Percentiles rank a stretch among this genome's conserved stretches.
Evolutionary conservation across 2,329 filamentous ascomycete species (phyloP).

Genomic region (Allantophomopsis cytisporea): DNA sequence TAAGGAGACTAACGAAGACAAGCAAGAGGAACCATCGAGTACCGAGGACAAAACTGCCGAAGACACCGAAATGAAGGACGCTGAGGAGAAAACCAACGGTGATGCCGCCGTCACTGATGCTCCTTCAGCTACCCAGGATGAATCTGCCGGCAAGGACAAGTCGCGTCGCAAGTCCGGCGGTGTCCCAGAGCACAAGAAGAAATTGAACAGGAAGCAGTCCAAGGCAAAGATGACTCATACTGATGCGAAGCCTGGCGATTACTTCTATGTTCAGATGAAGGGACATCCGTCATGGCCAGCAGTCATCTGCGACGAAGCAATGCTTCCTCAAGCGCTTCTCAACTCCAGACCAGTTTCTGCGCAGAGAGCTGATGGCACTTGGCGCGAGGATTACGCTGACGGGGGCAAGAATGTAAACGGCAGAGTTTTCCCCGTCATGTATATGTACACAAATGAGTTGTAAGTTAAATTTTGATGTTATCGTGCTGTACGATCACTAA

Average conservation of each 20-base stretch:
- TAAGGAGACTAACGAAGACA: no score
- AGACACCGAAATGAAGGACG: slow-evolving; percentile 1
- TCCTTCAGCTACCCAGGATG: slow-evolving; percentile 10
- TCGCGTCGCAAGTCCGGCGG: slow-evolving; percentile 61
- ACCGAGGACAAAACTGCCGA: no score
- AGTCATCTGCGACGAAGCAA: slow-evolving; percentile 86
- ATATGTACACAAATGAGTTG: slow-evolving; percentile 92
- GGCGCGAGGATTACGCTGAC: slow-evolving; percentile 75
- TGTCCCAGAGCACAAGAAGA: slow-evolving; percentile 56
- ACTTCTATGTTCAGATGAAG: slow-evolving; percentile 87
- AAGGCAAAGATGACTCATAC: slow-evolving; percentile 57
- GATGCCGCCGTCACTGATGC: slow-evolving; percentile 17
- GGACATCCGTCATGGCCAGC: slow-evolving; percentile 91
- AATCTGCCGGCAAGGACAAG: slow-evolving; percentile 26
- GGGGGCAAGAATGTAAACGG: slow-evolving; percentile 77
- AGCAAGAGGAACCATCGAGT: no score
- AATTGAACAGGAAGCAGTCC: slow-evolving; percentile 71
- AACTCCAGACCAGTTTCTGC: slow-evolving; percentile 75
- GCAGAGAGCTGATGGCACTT: slow-evolving; percentile 68
- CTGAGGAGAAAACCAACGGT: slow-evolving; percentile 10
- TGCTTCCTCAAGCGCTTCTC: slow-evolving; percentile 71
- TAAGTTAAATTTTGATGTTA: slow-evolving; percentile 37
- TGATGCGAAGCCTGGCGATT: slow-evolving; percentile 79
- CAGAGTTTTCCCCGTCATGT: slow-evolving; percentile 90
- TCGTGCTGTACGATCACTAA: slow-evolving; percentile 3